phyloP scores from a whole-genome alignment of 176 grass and related monocot genomes.

The Lolium rigidum region DNA sequence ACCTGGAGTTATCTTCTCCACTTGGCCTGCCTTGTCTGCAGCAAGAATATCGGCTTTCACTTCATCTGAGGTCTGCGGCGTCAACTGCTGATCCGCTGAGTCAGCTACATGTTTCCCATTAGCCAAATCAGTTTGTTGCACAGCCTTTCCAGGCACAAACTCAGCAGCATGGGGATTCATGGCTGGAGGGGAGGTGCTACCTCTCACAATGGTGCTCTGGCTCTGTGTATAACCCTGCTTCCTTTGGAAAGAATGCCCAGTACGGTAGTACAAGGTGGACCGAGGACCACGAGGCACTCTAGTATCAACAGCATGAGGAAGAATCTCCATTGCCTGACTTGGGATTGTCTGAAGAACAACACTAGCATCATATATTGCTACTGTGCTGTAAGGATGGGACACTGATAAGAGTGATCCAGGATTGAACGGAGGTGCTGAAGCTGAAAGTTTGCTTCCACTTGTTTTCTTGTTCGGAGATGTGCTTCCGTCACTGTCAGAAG shows the following conservation, averaged over 20 bases:
- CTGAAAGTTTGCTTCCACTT: conserved; percentile 92
- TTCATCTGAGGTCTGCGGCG: conserved; percentile 27
- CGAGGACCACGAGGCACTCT: conserved; percentile 85
- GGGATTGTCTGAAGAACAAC: conserved; percentile 60
- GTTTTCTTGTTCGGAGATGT: conserved; percentile 57
- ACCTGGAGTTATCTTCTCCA: conserved; percentile 49
- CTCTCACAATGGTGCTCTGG: conserved; percentile 61
- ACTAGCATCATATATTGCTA: conserved; percentile 73
- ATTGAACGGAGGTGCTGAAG: conserved; percentile 96
- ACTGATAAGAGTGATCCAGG: conserved; percentile 74
- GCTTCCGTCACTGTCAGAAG: conserved; percentile 56
- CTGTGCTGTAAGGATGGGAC: conserved; percentile 71
- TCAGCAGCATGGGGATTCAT: conserved; percentile 99
- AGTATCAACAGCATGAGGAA: conserved; percentile 68
- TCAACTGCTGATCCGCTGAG: conserved; percentile 26
- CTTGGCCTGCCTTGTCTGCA: conserved; percentile 45
- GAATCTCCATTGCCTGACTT: conserved; percentile 65
- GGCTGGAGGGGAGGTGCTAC: conserved; percentile 40
- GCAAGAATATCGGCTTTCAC: conserved; percentile 26
- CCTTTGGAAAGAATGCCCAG: conserved; percentile 71
- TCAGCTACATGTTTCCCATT: conserved; percentile 31
- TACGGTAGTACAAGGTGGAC: conserved; percentile 73
- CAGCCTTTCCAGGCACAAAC: conserved; percentile 79
- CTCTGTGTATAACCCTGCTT: conserved; percentile 75
- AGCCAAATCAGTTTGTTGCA: conserved; percentile 59